Base-by-base conservation (phyloP, 2,329 filamentous ascomycete species). In the Cladosporium austrohemisphaericum region DNA sequence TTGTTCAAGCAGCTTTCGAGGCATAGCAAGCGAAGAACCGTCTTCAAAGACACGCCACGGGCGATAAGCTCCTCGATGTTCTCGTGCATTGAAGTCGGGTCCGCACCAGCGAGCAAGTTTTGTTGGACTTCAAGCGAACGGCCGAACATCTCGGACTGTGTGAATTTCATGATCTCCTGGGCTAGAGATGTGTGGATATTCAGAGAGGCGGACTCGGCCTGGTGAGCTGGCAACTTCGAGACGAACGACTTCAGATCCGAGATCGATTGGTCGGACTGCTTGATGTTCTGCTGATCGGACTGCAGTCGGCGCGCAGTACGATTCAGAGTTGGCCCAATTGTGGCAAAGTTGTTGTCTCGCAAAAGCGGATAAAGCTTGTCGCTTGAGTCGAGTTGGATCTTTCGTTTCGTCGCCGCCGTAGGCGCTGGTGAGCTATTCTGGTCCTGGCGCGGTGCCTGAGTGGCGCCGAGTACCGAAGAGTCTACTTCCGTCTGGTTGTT, bases 401-500 rank as follows among this genome's bases (percentile, higher is more conserved):
- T 95, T 47, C 90, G 83, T 67, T 95, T 96, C 7, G 64, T 66
- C 71, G 84, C 75, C 68, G 83, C 70, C 70, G 85, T 68, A 50
- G 76, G 45, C 61, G 63, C 66, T 69, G 68, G 37, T 57, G 68
- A 50, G 56, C 56, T 56, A 7, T 52, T 53, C 22, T 52, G 53
- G 20, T 57, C 48, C 48, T 59, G 61, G 36, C 55, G 69, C 49
- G 83, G 57, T 44, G 77, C 81, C 25, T 85, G 76, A 20, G 84
- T 76, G n/a, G 80, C 79, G 9, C 92, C 92, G 8, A 96, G 83
- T 52, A 97, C 81, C 1, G 90, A 90, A 2, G 89, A 88, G 65
- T 97, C 92, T 18, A 97, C 83, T 64, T 97, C 93, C 29, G 88
- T 85, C 65, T 95, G 90, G 62, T 94, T 97, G 63, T 96, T 86